Conservation (phyloP, 139 green algal species). For the Chlamydomonas sp. region DNA sequence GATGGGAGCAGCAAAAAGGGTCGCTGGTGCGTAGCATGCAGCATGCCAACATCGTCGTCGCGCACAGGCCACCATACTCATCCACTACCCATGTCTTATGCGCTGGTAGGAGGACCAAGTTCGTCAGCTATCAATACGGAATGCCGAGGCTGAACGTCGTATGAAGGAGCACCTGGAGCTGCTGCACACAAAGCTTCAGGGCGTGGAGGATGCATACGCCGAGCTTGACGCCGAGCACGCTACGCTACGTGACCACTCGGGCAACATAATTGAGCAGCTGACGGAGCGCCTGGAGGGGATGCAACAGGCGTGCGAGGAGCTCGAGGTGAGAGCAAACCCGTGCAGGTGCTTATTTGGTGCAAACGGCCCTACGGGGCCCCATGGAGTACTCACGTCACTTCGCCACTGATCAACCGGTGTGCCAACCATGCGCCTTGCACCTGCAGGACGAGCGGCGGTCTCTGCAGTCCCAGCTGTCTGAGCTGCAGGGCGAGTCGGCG, state of each 20-base stretch:
- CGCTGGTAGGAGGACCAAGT: conserved; percentile 26
- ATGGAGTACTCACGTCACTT: background rate
- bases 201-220: background rate
- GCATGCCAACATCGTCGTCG: background rate
- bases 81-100: background rate
- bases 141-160: conserved; percentile 30
- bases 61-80: background rate
- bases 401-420: too few species aligned
- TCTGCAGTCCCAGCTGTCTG: conserved; percentile 22
- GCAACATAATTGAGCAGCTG: background rate
- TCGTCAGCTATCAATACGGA: background rate
- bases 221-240: conserved; percentile 11
- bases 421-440: too few species aligned
- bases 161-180: background rate
- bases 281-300: background rate
- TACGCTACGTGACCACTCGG: background rate
- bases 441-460: background rate
- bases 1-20: background rate
- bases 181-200: background rate
- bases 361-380: too few species aligned
- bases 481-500: conserved; percentile 11
- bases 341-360: too few species aligned
- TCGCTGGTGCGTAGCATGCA: background rate
- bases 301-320: conserved; percentile 2
- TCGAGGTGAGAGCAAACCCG: conserved; percentile 2